Base-by-base conservation (phyloP, 140 eudicot genomes). In the Anethum foeniculum region DNA sequence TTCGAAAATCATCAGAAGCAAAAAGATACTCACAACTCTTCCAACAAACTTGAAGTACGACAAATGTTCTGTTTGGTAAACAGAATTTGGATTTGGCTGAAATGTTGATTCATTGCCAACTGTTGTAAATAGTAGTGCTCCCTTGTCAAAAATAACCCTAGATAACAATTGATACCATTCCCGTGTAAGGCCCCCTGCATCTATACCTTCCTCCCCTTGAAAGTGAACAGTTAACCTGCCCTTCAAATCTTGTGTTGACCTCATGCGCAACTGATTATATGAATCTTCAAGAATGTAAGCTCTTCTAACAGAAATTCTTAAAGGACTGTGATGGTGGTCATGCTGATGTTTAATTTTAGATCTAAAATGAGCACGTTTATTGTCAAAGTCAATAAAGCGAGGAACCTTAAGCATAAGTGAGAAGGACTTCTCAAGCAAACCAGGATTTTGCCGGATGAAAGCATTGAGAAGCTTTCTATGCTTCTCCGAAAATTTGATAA, bases 161-260 rank as follows among this genome's bases (percentile, higher is more conserved):
- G 99, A 93, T 44, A 96, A 78, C 79, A 91, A 79, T 85, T 96
- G 99, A 84, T 96, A 96, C 99, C 99, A 96, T 84, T 96, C 99
- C 85, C 99, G 90, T 14, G 99, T 96, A 77, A 96, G 96, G 18
- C 99, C 99, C 84, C 99, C 99, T 6, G 99, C 99, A 86, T 96
- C 99, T 28, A 96, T 96, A 28, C 99, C 99, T 86, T 96, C 99
- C 81, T 96, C 99, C 75, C 99, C 99, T 86, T 93, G 99, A 72
- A 96, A 96, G 58, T 96, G 96, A 71, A 96, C 98, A 75, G 97
- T 96, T 83, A 96, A 80, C 79, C 99, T 86, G 54, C 99, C 99
- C 84, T 93, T 96, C 60, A 96, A 82, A 81, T 96, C 99, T 84
- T 91, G 89, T 14, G 92, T 87, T 11, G 99, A 82, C 79, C 98